Percentiles rank a stretch among this genome's conserved stretches.
phyloP scores from a whole-genome alignment of 1,284 basidiomycete genomes.

The Irpex rosettiformis region DNA sequence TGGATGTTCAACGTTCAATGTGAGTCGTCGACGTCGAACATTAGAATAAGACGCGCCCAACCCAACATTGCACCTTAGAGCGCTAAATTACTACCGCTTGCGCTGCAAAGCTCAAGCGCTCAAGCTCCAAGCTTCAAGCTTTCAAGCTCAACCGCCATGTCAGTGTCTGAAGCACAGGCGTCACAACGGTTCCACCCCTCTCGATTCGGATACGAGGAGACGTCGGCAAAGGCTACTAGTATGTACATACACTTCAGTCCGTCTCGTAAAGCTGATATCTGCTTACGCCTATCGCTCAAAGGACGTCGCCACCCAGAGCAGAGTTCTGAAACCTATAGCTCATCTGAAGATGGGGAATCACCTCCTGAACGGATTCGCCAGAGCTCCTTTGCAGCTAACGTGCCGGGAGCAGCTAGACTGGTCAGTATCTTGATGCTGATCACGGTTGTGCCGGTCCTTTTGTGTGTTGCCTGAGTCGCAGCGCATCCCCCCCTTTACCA shows the following conservation, averaged over 20 bases:
- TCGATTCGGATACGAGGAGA: background rate
- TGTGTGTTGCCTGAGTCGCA: background rate
- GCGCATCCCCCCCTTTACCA: background rate
- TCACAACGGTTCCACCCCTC: background rate
- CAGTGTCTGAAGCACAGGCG: background rate
- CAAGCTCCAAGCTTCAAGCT: too few relatives aligned
- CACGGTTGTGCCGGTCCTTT: background rate
- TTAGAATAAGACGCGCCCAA: too few relatives aligned
- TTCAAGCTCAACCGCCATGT: background rate
- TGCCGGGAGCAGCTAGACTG: background rate
- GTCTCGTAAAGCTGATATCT: background rate
- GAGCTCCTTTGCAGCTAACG: too few relatives aligned
- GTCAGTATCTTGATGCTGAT: background rate
- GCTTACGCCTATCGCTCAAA: background rate
- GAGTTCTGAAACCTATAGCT: background rate
- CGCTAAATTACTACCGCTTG: too few relatives aligned
- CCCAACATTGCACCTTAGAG: too few relatives aligned
- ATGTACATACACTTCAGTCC: background rate
- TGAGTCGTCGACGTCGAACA: too few relatives aligned
- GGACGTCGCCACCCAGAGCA: background rate
- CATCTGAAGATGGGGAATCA: background rate
- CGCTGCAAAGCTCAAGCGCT: too few relatives aligned
- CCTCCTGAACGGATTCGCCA: background rate
- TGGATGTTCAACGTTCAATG: too few relatives aligned
- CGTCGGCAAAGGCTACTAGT: background rate